Evolutionary conservation across 2,329 filamentous ascomycete genomes (phyloP).

Genomic region (Geosmithia flava): DNA sequence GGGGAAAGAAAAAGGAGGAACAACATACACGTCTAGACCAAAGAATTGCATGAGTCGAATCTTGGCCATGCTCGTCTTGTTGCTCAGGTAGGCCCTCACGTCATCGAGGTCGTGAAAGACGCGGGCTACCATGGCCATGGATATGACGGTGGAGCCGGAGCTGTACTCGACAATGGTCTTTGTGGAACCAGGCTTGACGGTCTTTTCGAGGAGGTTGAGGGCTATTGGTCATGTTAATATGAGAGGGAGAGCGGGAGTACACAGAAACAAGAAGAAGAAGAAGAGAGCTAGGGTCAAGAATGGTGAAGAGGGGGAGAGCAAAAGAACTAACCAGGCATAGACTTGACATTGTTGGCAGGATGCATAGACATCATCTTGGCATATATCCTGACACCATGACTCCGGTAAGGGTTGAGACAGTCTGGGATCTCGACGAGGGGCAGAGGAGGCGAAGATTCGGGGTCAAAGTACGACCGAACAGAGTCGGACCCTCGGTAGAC

Average conservation of each 20-base stretch:
- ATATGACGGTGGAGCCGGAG: constrained; percentile 50
- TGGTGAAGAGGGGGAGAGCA: no score
- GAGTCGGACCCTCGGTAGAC: constrained; percentile 46
- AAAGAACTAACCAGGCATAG: constrained; percentile 35
- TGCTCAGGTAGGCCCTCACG: constrained; percentile 27
- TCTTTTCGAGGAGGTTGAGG: constrained; percentile 30
- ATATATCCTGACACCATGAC: constrained; percentile 4
- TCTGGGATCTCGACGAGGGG: constrained; percentile 50
- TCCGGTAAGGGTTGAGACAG: constrained; percentile 9
- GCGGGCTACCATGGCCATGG: constrained; percentile 23
- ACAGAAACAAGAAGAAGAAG: background rate
- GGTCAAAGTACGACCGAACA: constrained; percentile 23
- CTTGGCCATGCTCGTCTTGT: constrained; percentile 19
- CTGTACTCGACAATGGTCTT: constrained; percentile 45
- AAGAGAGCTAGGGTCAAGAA: background rate
- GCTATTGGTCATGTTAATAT: constrained; percentile 17
- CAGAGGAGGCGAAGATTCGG: constrained; percentile 29
- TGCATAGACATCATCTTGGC: constrained; percentile 49
- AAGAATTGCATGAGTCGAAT: constrained; percentile 9
- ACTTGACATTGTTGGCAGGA: constrained; percentile 53
- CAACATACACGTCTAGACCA: constrained; percentile 6
- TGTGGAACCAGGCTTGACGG: constrained; percentile 25
- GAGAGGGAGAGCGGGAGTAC: constrained; percentile 3
- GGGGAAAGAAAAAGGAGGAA: no score
- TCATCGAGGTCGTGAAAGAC: constrained; percentile 17